Evolutionary conservation across 2,329 filamentous ascomycete species (phyloP).

Genomic region (Ophiostoma himal-ulmi): DNA sequence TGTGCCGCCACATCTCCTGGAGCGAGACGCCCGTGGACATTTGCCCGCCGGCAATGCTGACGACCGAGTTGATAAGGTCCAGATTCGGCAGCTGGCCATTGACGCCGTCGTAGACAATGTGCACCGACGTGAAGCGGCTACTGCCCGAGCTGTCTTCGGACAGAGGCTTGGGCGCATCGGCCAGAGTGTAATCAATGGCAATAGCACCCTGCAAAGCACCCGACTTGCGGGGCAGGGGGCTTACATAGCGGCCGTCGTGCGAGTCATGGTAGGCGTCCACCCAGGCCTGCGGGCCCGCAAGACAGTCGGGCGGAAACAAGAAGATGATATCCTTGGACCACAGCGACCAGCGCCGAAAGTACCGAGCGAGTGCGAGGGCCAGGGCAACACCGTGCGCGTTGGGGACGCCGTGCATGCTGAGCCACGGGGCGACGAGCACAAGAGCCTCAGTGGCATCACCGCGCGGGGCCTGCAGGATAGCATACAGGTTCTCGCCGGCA

Average conservation of each 20-base stretch:
- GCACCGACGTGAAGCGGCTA: slow-evolving; percentile 74
- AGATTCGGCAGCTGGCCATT: slow-evolving; percentile 95
- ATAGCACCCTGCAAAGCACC: slow-evolving; percentile 88
- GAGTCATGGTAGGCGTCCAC: slow-evolving; percentile 95
- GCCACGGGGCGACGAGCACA: slow-evolving; percentile 85
- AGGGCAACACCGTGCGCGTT: slow-evolving; percentile 86
- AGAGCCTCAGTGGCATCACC: slow-evolving; percentile 97
- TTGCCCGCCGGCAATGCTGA: slow-evolving; percentile 79
- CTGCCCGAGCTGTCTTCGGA: background rate
- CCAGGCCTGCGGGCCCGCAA: slow-evolving; percentile 89
- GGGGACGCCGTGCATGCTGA: slow-evolving; percentile 67
- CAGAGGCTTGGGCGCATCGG: slow-evolving; percentile 36
- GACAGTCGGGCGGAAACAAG: slow-evolving; percentile 80
- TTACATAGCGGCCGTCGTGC: slow-evolving; percentile 64
- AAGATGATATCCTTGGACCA: slow-evolving; percentile 99
- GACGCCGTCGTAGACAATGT: slow-evolving; percentile 89
- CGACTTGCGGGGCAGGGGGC: slow-evolving; percentile 78
- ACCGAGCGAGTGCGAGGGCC: slow-evolving; percentile 78
- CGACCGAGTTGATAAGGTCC: slow-evolving; percentile 90
- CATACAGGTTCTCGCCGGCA: slow-evolving; percentile 84
- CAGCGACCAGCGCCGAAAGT: slow-evolving; percentile 95
- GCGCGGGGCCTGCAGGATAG: slow-evolving; percentile 83
- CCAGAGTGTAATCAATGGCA: slow-evolving; percentile 86
- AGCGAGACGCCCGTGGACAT: slow-evolving; percentile 82
- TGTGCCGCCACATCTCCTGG: slow-evolving; percentile 79